Evolutionary conservation across 2,329 filamentous ascomycete species (phyloP), one percentile per base, ranked within the genome.

Genomic region (Fusarium tricinctum): DNA sequence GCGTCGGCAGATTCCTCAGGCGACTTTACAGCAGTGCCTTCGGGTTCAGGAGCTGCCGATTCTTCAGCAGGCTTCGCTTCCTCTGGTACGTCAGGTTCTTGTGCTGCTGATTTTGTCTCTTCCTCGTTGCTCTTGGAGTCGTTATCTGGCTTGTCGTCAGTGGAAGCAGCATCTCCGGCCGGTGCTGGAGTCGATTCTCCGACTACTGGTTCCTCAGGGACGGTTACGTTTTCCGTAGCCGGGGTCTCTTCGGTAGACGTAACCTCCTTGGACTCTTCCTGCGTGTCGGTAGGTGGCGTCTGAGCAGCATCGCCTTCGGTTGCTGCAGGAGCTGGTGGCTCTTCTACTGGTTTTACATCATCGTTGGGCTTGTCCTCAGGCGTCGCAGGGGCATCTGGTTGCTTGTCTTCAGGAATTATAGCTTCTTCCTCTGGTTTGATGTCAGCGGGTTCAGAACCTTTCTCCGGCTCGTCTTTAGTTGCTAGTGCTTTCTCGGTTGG

Each of bases 141-240:
- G 45, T 74, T 70, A 53, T 62, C 67, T 67, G 60, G 65, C 52
- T 74, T 68, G n/a, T 68, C 62, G 55, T 73, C 66, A 65, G 70
- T 63, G 57, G 50, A 59, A 48, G 66, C 63, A 42, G 54, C 51
- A 52, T 73, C 64, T 35, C 71, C 54, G 40, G 35, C 40, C 23
- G 52, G 48, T 43, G 44, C 58, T 42, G 63, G 33, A 19, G 56
- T 23, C 28, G 50, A 30, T 50, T 70, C 63, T 43, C 60, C 52
- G 32, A 42, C 35, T 20, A 61, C 43, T 44, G 62, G 28, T 26
- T 66, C 59, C 20, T 63, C 60, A 5, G 57, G 43, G 9, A 40
- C 44, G 39, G 53, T n/a, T 44, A 40, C 28, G 20, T 47, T 50
- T n/a, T 65, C 67, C 26, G 44, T 15, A 45, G 58, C 55, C 23